Percentiles rank a stretch among this genome's conserved stretches.
These are phyloP conservation scores for Xylaria sp. DNA, from an alignment of 2,329 filamentous ascomycete species.

Conservation along the genomic window DNA sequence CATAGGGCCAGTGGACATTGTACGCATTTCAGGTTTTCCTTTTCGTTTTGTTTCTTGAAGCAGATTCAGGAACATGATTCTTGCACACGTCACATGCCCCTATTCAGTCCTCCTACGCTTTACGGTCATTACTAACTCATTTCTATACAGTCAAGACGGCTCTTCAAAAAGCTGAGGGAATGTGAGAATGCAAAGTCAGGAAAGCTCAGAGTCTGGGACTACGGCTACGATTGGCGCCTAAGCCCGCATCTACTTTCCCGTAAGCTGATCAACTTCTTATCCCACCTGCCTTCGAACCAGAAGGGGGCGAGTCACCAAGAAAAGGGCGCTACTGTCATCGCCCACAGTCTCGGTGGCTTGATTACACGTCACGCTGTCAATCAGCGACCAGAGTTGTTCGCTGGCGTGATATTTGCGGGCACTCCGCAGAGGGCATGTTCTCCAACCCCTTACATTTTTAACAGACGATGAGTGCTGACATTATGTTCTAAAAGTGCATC, in stretches of 20 bases:
- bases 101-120: neutral
- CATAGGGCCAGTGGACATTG: conserved; percentile 84
- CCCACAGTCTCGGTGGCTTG: conserved; percentile 81
- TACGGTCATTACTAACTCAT: neutral
- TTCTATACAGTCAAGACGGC: conserved; percentile 51
- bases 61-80: too few relatives aligned
- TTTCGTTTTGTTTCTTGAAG: too few relatives aligned
- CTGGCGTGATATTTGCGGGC: conserved; percentile 80
- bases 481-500: conserved; percentile 53
- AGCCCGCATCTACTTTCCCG: conserved; percentile 71
- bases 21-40: conserved; percentile 5
- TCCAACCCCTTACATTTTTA: neutral
- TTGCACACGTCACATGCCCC: too few relatives aligned
- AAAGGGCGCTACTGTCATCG: conserved; percentile 72
- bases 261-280: conserved; percentile 67
- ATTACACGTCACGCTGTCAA: conserved; percentile 88
- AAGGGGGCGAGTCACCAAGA: conserved; percentile 45
- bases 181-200: conserved; percentile 68
- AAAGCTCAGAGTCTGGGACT: conserved; percentile 76
- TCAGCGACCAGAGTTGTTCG: conserved; percentile 74
- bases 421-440: conserved; percentile 55
- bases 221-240: conserved; percentile 91
- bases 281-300: conserved; percentile 68
- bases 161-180: conserved; percentile 72
- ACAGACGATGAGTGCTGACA: conserved; percentile 2